Evolutionary conservation across 164 flowering plant species (phyloP).

Genomic region (Kalanchoe fedtschenkoi): DNA sequence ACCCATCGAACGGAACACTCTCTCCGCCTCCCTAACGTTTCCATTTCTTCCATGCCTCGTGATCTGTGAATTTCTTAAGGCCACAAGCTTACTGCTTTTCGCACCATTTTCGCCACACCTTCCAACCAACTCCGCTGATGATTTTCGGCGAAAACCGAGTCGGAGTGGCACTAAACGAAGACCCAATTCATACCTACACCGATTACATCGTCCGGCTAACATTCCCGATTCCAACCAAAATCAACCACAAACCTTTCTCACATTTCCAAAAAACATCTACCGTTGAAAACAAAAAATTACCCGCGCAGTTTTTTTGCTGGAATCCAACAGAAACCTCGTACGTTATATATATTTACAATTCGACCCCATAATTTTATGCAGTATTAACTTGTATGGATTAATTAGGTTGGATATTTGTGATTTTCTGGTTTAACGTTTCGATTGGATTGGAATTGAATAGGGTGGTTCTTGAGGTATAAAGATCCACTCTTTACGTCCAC

Average conservation of each 20-base stretch:
- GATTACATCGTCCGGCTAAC: neutral
- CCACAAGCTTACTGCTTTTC: constrained; percentile 12
- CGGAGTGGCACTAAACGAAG: neutral
- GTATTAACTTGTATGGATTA: too few species aligned
- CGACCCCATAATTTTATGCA: neutral
- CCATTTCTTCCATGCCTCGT: constrained; percentile 33
- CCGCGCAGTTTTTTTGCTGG: neutral
- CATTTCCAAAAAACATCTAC: neutral
- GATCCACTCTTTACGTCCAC: too few species aligned
- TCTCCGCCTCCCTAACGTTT: constrained; percentile 27
- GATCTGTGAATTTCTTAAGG: constrained; percentile 35
- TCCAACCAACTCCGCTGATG: neutral
- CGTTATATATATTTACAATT: neutral
- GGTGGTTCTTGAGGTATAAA: too few species aligned
- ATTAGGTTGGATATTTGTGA: too few species aligned
- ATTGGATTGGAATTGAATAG: too few species aligned
- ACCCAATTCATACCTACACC: neutral
- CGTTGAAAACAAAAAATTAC: neutral
- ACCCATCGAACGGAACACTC: constrained; percentile 32
- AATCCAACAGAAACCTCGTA: neutral
- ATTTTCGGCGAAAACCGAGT: neutral
- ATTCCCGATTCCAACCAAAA: neutral
- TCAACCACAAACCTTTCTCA: neutral
- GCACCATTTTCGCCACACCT: neutral
- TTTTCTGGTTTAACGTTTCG: too few species aligned